A percentile compares a stretch with the other conserved stretches of the same genome.
phyloP scores from a whole-genome alignment of 2,329 filamentous ascomycete species.

The Pseudogymnoascus sp. region DNA sequence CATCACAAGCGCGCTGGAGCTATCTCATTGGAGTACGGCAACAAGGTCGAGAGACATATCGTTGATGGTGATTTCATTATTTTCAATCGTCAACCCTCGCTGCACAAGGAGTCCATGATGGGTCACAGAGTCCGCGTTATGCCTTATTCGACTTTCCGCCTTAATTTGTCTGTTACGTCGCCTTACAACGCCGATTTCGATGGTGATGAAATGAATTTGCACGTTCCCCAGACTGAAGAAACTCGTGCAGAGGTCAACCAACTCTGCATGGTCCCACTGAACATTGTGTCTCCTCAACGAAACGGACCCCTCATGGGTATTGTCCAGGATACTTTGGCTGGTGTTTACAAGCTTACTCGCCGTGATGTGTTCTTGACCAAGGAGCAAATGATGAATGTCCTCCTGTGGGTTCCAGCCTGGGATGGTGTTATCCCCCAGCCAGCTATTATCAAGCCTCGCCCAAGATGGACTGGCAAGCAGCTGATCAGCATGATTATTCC shows the following conservation, averaged over 20 bases:
- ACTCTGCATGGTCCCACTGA: constrained; percentile 93
- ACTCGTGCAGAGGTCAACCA: constrained; percentile 90
- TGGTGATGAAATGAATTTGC: constrained; percentile 99
- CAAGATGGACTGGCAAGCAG: constrained; percentile 97
- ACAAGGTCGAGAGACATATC: constrained; percentile 97
- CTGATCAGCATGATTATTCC: constrained; percentile 91
- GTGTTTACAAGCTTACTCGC: constrained; percentile 93
- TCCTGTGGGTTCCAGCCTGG: constrained; percentile 97
- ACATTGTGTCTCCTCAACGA: constrained; percentile 95
- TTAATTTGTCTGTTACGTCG: constrained; percentile 95
- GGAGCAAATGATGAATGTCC: constrained; percentile 89
- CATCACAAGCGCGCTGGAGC: constrained; percentile 84
- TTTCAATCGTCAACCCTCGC: constrained; percentile 97
- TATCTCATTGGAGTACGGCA: constrained; percentile 85
- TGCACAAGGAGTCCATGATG: constrained; percentile 99
- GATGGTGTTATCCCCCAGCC: constrained; percentile 89
- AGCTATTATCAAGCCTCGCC: constrained; percentile 85
- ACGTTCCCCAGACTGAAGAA: constrained; percentile 96
- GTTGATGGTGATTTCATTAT: constrained; percentile 96
- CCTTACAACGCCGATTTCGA: constrained; percentile 99
- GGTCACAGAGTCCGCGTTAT: constrained; percentile 94
- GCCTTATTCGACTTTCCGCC: constrained; percentile 96
- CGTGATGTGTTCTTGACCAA: constrained; percentile 86
- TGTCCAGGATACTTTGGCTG: constrained; percentile 93
- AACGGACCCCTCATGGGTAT: constrained; percentile 99